Base-by-base conservation (phyloP, 75 land plant genomes). In the Cupressus sempervirens region DNA sequence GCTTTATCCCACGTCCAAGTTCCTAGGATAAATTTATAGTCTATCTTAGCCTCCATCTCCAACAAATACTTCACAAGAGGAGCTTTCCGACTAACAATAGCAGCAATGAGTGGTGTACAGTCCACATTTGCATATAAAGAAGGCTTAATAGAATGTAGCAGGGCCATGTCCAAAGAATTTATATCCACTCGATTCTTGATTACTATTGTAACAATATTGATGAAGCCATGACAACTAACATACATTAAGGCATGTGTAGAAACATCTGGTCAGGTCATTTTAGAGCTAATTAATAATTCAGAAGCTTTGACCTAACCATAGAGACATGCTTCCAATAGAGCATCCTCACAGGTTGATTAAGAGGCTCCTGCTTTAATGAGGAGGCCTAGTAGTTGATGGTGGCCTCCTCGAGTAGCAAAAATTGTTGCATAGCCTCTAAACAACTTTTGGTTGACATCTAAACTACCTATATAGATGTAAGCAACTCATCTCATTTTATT, bases 401-500 rank as follows among this genome's bases (percentile, higher is more conserved):
- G 92, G 15, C 91, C 92, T 86, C 87, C 90, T n/a, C 92, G 75
- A 23, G 92, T 89, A 80, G 93, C 93, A 83, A 92, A 90, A 23
- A 92, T 91, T 26, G 89, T 91, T 58, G 93, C 92, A 88, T 85
- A 92, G 16, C 93, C 93, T 80, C 92, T 62, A 52, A 89, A 92
- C 16, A 91, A 48, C 77, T 89, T 86, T 76, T 91, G 89, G 36
- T 92, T 89, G 30, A 87, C 89, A 84, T 89, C 90, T 38, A 89
- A 85, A n/a, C 90, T n/a, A n/a, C n/a, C n/a, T n/a, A n/a, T 85
- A 36, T 73, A 70, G 93, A 95, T 88, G 99, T 97, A 84, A 89
- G 96, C 91, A 35, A 52, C 80, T 52, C 83, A 8, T 46, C 76
- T 74, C 5, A 29, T 4, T 7, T 74, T 1, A 6, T 23, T 41